Conservation (phyloP, 768 basidiomycete species). For the Exidia glandulosa region DNA sequence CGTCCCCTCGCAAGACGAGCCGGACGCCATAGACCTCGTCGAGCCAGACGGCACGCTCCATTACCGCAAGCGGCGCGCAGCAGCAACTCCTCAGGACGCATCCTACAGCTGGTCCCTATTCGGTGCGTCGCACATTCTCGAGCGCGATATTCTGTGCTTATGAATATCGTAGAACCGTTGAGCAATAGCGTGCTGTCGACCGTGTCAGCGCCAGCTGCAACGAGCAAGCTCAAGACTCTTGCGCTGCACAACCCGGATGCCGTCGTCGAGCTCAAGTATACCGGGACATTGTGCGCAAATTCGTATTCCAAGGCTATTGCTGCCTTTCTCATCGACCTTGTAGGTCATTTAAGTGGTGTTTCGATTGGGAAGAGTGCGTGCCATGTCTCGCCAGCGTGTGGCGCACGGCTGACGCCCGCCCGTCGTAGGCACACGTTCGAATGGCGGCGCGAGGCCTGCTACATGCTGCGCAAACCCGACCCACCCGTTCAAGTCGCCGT, state of each 20-base stretch:
- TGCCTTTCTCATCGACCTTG: not conserved
- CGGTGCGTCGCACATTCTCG: not conserved
- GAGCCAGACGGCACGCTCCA: constrained; percentile 53
- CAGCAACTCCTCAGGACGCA: not conserved
- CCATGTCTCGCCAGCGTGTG: not conserved
- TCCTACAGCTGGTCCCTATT: constrained; percentile 4
- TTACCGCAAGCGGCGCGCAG: constrained; percentile 55
- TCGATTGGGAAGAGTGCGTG: constrained; percentile 75
- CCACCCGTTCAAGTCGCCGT: constrained; percentile 77
- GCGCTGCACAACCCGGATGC: constrained; percentile 67
- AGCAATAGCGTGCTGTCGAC: constrained; percentile 63
- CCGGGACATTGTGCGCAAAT: constrained; percentile 41
- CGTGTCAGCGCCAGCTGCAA: constrained; percentile 49
- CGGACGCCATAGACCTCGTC: constrained; percentile 55
- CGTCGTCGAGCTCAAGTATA: constrained; percentile 60
- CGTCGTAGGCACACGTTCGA: constrained; percentile 62
- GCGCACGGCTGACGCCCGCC: not conserved
- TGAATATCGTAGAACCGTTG: constrained; percentile 43
- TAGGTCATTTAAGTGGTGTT: constrained; percentile 56
- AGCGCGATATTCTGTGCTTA: not conserved
- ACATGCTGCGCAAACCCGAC: constrained; percentile 73
- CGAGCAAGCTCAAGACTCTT: constrained; percentile 62
- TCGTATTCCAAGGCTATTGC: not conserved
- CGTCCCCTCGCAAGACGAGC: constrained; percentile 48
- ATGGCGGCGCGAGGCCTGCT: constrained; percentile 80